A percentile compares a stretch with the other conserved stretches of the same genome.
phyloP scores from a whole-genome alignment of 106 monocot genomes.

The Phalaenopsis aphrodite region DNA sequence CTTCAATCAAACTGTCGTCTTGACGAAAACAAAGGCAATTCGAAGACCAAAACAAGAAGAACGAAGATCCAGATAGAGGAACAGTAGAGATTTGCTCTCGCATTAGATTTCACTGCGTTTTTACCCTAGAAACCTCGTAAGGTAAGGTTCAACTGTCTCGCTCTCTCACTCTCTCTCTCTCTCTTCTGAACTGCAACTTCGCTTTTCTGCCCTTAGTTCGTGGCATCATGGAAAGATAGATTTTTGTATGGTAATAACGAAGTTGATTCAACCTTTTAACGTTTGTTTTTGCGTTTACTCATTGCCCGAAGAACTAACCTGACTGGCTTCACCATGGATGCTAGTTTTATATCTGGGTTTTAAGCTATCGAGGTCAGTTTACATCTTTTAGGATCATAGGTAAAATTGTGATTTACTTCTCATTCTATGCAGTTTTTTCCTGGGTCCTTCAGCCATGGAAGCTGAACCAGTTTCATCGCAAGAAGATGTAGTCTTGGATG shows the following conservation, averaged over 20 bases:
- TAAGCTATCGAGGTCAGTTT: background rate
- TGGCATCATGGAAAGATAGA: background rate
- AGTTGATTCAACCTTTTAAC: background rate
- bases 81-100: background rate
- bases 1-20: no score
- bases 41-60: no score
- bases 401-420: background rate
- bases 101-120: background rate
- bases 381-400: background rate
- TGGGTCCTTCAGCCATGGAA: background rate
- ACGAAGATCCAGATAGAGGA: no score
- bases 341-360: background rate
- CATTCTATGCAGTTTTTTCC: background rate
- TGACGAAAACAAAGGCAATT: no score
- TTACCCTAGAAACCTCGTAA: background rate
- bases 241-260: background rate
- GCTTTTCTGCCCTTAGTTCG: background rate
- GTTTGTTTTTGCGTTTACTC: background rate
- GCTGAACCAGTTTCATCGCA: background rate
- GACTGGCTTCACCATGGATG: background rate
- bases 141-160: background rate
- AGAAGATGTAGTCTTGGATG: constrained; percentile 34
- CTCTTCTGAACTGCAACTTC: background rate
- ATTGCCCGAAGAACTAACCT: background rate
- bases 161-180: background rate